Percentiles rank a stretch among this genome's conserved stretches.
Conservation (phyloP, 192 early-diverging fungal genomes). For the Coemansia sp. region DNA sequence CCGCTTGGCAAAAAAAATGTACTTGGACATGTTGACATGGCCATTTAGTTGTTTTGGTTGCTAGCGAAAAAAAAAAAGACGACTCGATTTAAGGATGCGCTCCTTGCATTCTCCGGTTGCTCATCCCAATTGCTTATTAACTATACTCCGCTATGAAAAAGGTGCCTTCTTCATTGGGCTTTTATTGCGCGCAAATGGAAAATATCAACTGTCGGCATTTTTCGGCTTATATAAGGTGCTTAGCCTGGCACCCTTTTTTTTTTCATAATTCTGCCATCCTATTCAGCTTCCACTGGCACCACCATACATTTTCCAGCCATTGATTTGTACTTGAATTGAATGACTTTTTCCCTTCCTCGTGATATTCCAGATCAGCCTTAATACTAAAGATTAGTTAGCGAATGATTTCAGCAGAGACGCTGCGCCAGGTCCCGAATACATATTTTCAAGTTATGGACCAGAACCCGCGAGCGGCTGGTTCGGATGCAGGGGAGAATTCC, state of each 20-base stretch:
- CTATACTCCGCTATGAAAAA: constrained; percentile 1
- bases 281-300: neutral
- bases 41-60: constrained; percentile 12
- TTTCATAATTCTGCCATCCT: constrained; percentile 2
- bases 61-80: no score
- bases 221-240: no score
- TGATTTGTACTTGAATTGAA: neutral
- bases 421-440: constrained; percentile 13
- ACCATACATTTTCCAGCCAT: no score
- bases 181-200: neutral
- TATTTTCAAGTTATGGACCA: constrained; percentile 17
- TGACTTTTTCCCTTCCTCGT: neutral
- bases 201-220: no score
- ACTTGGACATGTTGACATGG: constrained; percentile 19
- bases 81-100: constrained; percentile 15
- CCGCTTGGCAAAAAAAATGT: neutral
- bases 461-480: neutral
- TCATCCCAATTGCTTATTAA: constrained; percentile 11
- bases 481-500: neutral
- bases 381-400: neutral
- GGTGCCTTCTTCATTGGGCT: neutral
- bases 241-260: neutral
- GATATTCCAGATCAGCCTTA: no score
- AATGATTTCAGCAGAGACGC: constrained; percentile 14
- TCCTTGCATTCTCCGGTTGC: constrained; percentile 16